phyloP scores from a whole-genome alignment of 75 land plant genomes.

The Larix kaempferi region DNA sequence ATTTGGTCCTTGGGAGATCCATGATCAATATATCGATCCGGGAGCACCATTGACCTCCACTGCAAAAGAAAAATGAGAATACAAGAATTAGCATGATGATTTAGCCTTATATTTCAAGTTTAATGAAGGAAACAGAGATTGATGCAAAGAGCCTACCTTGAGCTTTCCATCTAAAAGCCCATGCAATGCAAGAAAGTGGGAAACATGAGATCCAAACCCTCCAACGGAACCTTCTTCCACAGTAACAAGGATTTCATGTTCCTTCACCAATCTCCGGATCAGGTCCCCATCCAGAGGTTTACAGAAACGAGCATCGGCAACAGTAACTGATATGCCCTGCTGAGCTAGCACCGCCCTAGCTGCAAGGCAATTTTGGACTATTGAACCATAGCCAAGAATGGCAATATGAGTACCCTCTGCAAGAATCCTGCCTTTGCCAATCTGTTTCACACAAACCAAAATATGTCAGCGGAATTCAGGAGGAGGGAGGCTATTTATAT shows the following conservation, averaged over 20 bases:
- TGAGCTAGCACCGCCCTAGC: constrained; percentile 22
- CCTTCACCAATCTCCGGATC: constrained; percentile 26
- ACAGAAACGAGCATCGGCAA: constrained; percentile 57
- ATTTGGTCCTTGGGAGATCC: too few relatives aligned
- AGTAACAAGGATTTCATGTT: constrained; percentile 45
- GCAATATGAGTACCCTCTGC: constrained; percentile 45
- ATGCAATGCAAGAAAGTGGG: too few relatives aligned
- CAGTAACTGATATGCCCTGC: constrained; percentile 23
- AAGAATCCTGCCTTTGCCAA: constrained; percentile 48
- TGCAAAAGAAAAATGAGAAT: too few relatives aligned
- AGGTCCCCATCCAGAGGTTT: constrained; percentile 49
- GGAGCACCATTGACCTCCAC: too few relatives aligned
- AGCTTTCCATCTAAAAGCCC: too few relatives aligned
- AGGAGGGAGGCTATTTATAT: not conserved
- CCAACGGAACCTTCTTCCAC: constrained; percentile 60
- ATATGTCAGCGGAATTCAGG: not conserved
- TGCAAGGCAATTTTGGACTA: constrained; percentile 41
- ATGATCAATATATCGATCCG: too few relatives aligned
- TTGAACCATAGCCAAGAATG: constrained; percentile 46
- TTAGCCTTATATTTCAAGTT: too few relatives aligned
- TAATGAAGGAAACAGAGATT: too few relatives aligned
- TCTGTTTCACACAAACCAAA: constrained; percentile 15
- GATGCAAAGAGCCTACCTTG: too few relatives aligned
- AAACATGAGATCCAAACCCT: too few relatives aligned
- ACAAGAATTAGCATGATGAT: too few relatives aligned